Percentiles rank a stretch among this genome's conserved stretches.
phyloP scores from a whole-genome alignment of 1,284 basidiomycete species.

The Ceratobasidium sp. region DNA sequence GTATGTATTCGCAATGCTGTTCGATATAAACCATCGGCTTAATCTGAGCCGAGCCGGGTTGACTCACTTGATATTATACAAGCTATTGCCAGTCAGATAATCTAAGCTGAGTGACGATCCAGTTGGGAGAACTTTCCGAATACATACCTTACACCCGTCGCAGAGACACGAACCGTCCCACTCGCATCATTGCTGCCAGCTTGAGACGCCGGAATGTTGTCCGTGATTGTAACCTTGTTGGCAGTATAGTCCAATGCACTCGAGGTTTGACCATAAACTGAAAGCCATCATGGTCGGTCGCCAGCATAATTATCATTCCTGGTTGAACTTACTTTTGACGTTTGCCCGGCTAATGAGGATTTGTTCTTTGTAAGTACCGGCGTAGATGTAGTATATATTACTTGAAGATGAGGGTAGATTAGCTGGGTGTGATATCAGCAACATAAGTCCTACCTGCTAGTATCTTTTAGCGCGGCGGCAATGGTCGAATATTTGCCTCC shows the following conservation, averaged over 20 bases:
- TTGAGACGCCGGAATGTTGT: slow-evolving; percentile 42
- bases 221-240: slow-evolving; percentile 47
- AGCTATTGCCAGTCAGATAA: background rate
- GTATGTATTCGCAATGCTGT: slow-evolving; percentile 31
- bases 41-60: slow-evolving; percentile 4
- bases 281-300: background rate
- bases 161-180: slow-evolving; percentile 33
- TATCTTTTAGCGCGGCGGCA: slow-evolving; percentile 24
- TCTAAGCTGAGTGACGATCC: background rate
- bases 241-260: slow-evolving; percentile 18
- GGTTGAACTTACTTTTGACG: slow-evolving; percentile 7
- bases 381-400: slow-evolving; percentile 16
- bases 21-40: too few relatives aligned
- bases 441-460: slow-evolving; percentile 44
- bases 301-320: background rate
- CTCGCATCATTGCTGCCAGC: slow-evolving; percentile 47
- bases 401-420: background rate
- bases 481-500: slow-evolving; percentile 44
- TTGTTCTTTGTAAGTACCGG: slow-evolving; percentile 33
- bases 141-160: slow-evolving; percentile 44
- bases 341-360: slow-evolving; percentile 15
- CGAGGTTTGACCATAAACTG: slow-evolving; percentile 33
- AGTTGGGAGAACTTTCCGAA: background rate
- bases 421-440: slow-evolving; percentile 39
- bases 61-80: slow-evolving; percentile 45